Conservation (phyloP, 1,284 basidiomycete genomes). For the Vanrija sp. region DNA sequence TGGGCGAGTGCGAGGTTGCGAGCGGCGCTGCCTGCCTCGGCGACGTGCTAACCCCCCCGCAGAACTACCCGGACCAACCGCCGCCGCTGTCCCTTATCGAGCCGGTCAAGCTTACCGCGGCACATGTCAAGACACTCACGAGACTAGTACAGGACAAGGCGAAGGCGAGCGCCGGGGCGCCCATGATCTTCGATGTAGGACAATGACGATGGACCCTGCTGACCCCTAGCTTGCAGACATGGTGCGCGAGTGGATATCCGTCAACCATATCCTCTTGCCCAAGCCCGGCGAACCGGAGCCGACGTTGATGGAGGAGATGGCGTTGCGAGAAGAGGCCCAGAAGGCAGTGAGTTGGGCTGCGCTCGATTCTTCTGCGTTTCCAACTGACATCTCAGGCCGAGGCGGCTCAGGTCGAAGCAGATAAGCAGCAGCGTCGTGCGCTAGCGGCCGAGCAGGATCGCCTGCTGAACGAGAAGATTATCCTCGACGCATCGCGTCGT, state of each 20-base stretch:
- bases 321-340: conserved; percentile 43
- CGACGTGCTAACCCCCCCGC: not conserved
- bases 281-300: conserved; percentile 33
- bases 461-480: conserved; percentile 38
- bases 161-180: conserved; percentile 30
- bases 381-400: conserved; percentile 23
- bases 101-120: conserved; percentile 32
- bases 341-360: conserved; percentile 32
- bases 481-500: conserved; percentile 36
- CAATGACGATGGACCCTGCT: not conserved
- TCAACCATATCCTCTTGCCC: conserved; percentile 42
- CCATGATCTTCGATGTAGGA: conserved; percentile 47
- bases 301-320: conserved; percentile 48
- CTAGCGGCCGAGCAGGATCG: conserved; percentile 33
- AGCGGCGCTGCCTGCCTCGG: not conserved
- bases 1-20: not conserved
- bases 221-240: conserved; percentile 31
- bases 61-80: conserved; percentile 42
- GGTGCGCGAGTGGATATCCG: conserved; percentile 40
- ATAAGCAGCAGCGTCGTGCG: conserved; percentile 25
- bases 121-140: conserved; percentile 37
- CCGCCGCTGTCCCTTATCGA: conserved; percentile 37
- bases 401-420: conserved; percentile 26
- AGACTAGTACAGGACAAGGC: conserved; percentile 40
- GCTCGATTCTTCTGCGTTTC: not conserved